A percentile compares a stretch with the other conserved stretches of the same genome.
phyloP scores from a whole-genome alignment of 306 rosid species.

The Cyclanthera cordifolia region DNA sequence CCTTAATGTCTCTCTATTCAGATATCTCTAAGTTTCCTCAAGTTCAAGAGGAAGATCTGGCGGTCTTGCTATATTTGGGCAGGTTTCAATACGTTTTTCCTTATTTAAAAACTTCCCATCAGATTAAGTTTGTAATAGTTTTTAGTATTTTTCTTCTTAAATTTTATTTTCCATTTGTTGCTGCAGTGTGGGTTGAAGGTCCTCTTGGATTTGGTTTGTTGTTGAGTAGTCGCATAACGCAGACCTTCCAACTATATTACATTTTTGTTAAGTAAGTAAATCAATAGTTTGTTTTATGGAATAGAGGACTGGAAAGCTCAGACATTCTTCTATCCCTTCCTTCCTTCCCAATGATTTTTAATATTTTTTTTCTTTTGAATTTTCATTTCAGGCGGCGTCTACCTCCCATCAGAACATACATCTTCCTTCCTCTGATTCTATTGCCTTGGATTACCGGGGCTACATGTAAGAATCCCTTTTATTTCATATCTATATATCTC shows the following conservation, averaged over 20 bases:
- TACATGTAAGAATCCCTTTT: slow-evolving; percentile 41
- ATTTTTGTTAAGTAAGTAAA: slow-evolving; percentile 74
- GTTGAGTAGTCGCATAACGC: slow-evolving; percentile 71
- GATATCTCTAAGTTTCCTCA: slow-evolving; percentile 47
- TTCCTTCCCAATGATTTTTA: background rate
- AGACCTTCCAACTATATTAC: slow-evolving; percentile 64
- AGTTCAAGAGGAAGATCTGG: slow-evolving; percentile 59
- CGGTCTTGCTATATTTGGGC: slow-evolving; percentile 84
- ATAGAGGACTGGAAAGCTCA: slow-evolving; percentile 12
- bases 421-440: slow-evolving; percentile 66
- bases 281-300: slow-evolving; percentile 5
- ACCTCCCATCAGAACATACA: slow-evolving; percentile 63
- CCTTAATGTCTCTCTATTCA: slow-evolving; percentile 20
- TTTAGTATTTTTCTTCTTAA: slow-evolving; percentile 5
- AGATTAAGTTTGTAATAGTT: background rate
- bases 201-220: slow-evolving; percentile 89
- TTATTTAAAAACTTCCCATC: background rate
- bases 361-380: slow-evolving; percentile 10
- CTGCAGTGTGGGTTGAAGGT: slow-evolving; percentile 87
- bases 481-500: too few species aligned
- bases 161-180: slow-evolving; percentile 15
- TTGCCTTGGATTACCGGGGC: slow-evolving; percentile 80
- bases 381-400: slow-evolving; percentile 73
- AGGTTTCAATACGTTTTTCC: slow-evolving; percentile 39
- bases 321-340: background rate